A percentile compares a stretch with the other conserved stretches of the same genome.
Evolutionary conservation across 78 protist species (phyloP).

Genomic region (Protostelium mycophagum): DNA sequence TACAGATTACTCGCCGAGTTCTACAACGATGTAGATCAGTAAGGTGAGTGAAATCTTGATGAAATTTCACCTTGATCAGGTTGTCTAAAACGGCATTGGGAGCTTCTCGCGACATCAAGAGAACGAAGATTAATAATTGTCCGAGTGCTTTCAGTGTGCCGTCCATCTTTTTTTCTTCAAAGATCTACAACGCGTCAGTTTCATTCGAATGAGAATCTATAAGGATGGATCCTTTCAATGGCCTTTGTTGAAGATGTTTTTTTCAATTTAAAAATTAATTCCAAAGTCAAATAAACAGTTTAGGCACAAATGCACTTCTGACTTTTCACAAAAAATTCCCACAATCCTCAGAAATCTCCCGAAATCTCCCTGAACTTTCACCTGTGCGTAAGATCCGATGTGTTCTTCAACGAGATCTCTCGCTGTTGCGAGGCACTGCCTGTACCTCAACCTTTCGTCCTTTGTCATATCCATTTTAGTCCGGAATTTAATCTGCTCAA

Average conservation of each 20-base stretch:
- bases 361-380: no score
- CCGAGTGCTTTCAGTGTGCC: neutral
- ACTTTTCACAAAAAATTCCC: no score
- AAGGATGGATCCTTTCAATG: no score
- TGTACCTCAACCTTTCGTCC: neutral
- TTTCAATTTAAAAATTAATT: no score
- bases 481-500: neutral
- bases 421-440: neutral
- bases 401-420: neutral
- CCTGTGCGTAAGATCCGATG: neutral
- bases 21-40: no score
- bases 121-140: neutral
- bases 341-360: no score
- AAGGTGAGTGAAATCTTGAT: neutral
- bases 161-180: neutral
- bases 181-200: neutral
- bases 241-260: no score
- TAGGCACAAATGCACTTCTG: no score
- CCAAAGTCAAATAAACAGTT: no score
- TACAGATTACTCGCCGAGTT: neutral
- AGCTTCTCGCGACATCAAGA: neutral
- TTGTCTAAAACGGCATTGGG: neutral
- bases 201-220: neutral
- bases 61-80: neutral
- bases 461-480: neutral